Base-by-base conservation (phyloP, 306 rosid genomes). In the Hippophae tibetana region DNA sequence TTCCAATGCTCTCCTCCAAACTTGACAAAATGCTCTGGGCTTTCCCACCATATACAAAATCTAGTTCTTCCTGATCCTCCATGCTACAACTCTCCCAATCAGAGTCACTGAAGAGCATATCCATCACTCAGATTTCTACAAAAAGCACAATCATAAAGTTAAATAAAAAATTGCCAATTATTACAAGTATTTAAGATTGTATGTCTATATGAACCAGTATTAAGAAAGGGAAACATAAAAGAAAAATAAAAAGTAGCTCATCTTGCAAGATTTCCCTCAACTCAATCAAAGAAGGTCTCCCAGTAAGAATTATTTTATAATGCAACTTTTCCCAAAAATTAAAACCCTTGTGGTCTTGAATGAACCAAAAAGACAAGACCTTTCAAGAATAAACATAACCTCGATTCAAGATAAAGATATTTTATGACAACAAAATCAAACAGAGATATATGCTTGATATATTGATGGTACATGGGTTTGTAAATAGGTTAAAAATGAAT, bases 1-100 rank as follows among this genome's bases (percentile, higher is more conserved):
- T 88, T 43, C 80, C 94, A 61, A 93, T 93, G 87, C 88, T 84
- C 74, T 81, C 95, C 72, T 93, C 94, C 57, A 93, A 78, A 76
- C 99, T 82, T 49, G 95, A 83, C 58, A 93, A 81, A 64, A 93
- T 82, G 89, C 81, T 84, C 64, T 54, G 78, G 60, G 99, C 96
- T 69, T 88, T 93, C 51, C 95, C 97, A 3, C 82, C 77, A 67
- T 73, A 88, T 13, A 63, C 69, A 67, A 57, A 75, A 58, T 92
- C 86, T 12, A 62, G 66, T 74, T 82, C 93, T 78, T 81, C 95
- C 74, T 80, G 93, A 76, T 92, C 93, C 45, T 82, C 96, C 55
- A 76, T 60, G 68, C 95, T 74, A 73, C 83, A 82, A 72, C 88
- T 75, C 65, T 93, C 99, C 90, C 94, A 93, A 52, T 82, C 94